Conservation (phyloP, 192 early-diverging fungal genomes). For the Umbelopsis ramanniana region DNA sequence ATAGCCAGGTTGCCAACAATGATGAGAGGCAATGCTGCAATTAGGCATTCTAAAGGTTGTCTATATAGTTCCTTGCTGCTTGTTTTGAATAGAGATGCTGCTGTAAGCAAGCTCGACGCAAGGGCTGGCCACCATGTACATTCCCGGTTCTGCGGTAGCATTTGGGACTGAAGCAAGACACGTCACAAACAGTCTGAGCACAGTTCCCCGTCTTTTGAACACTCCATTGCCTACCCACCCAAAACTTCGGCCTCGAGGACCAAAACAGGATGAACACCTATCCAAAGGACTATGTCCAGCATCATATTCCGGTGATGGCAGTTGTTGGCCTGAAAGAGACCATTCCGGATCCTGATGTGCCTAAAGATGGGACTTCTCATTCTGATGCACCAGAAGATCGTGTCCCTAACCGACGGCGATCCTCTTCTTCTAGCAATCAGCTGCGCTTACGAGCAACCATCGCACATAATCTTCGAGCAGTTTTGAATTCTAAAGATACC, state of each 20-base stretch:
- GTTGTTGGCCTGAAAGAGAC: constrained; percentile 50
- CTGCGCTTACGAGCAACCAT: constrained; percentile 9
- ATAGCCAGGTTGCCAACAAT: constrained; percentile 1
- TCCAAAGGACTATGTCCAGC: constrained; percentile 59
- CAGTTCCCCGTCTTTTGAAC: neutral
- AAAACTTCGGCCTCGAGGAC: neutral
- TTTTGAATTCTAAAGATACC: neutral
- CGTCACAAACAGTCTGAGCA: neutral
- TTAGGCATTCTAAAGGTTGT: neutral
- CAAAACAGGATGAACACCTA: constrained; percentile 54
- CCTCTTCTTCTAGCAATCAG: constrained; percentile 1
- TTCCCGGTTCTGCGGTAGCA: neutral
- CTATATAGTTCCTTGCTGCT: neutral
- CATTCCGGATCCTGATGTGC: constrained; percentile 12
- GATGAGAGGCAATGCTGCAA: neutral
- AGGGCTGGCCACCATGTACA: neutral
- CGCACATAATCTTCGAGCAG: constrained; percentile 5
- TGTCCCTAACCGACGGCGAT: constrained; percentile 7
- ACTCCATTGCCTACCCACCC: neutral
- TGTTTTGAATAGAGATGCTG: neutral
- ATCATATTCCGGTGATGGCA: constrained; percentile 59
- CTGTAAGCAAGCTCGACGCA: constrained; percentile 7
- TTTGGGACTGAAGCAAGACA: constrained; percentile 16
- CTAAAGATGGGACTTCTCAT: constrained; percentile 10
- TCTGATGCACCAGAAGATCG: constrained; percentile 29